Conservation (phyloP, 2,329 filamentous ascomycete species). For the Colletotrichum spinosum region DNA sequence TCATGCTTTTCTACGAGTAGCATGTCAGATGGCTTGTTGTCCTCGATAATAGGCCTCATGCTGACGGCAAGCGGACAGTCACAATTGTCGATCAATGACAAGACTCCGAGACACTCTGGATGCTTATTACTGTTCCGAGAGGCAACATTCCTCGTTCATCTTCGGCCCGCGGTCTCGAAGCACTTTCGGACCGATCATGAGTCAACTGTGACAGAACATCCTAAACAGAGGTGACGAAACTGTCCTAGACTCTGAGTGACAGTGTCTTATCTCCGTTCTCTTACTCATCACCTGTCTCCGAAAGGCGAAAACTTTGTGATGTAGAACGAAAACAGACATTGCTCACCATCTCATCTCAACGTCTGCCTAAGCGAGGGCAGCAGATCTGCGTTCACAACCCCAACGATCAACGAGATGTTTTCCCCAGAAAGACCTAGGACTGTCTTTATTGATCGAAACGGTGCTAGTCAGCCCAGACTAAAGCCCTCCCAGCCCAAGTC, state of each 20-base stretch:
- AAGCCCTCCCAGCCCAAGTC: not conserved
- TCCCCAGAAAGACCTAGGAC: slow-evolving; percentile 7
- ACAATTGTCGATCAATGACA: not conserved
- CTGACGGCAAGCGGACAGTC: no score
- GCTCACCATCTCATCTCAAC: not conserved
- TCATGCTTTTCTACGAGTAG: no score
- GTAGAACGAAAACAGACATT: slow-evolving; percentile 10
- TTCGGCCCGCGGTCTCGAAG: slow-evolving; percentile 38
- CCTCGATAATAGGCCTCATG: no score
- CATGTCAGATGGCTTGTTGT: no score
- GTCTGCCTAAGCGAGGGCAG: not conserved
- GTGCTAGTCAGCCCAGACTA: not conserved
- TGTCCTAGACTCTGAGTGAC: not conserved
- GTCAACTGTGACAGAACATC: not conserved
- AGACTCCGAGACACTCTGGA: not conserved
- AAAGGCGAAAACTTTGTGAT: not conserved
- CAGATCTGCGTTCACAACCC: not conserved
- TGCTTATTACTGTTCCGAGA: slow-evolving; percentile 41
- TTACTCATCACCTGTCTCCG: not conserved
- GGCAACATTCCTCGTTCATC: slow-evolving; percentile 19
- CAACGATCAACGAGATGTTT: not conserved
- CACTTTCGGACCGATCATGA: not conserved
- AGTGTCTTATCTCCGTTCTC: not conserved
- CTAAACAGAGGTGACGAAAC: not conserved
- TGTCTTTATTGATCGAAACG: not conserved